Evolutionary conservation across 345 rosid species (phyloP).

Genomic region (Eucalyptus marginata): DNA sequence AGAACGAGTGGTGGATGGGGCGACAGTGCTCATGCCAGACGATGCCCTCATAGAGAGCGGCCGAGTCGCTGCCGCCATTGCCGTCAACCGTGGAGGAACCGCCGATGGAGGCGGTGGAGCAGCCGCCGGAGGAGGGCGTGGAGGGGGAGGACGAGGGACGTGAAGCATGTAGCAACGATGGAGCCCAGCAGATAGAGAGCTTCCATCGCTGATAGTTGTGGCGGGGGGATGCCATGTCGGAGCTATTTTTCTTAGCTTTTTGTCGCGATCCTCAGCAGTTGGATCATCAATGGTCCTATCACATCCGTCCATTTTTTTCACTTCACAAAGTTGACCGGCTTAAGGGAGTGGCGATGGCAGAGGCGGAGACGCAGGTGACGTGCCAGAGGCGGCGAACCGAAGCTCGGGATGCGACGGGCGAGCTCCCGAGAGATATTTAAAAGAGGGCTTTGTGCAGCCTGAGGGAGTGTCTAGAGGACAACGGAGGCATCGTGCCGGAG

Average conservation of each 20-base stretch:
- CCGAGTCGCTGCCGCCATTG: neutral
- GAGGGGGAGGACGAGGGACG: neutral
- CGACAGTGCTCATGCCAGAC: slow-evolving; percentile 83
- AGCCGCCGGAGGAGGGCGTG: neutral
- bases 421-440: no score
- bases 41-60: slow-evolving; percentile 47
- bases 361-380: no score
- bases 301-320: neutral
- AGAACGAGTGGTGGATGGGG: slow-evolving; percentile 61
- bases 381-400: no score
- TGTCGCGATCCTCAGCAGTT: neutral
- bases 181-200: neutral
- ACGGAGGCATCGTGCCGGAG: no score
- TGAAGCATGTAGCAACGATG: neutral
- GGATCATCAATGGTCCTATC: neutral
- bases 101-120: neutral
- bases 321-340: neutral
- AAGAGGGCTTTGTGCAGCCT: no score
- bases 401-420: no score
- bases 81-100: neutral
- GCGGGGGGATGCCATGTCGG: neutral
- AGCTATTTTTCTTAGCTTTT: neutral
- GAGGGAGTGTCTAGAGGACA: no score
- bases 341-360: no score
- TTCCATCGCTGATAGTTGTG: neutral